Evolutionary conservation across 306 rosid species (phyloP), one percentile per base, ranked within the genome.

Genomic region (Vigna unguiculata): DNA sequence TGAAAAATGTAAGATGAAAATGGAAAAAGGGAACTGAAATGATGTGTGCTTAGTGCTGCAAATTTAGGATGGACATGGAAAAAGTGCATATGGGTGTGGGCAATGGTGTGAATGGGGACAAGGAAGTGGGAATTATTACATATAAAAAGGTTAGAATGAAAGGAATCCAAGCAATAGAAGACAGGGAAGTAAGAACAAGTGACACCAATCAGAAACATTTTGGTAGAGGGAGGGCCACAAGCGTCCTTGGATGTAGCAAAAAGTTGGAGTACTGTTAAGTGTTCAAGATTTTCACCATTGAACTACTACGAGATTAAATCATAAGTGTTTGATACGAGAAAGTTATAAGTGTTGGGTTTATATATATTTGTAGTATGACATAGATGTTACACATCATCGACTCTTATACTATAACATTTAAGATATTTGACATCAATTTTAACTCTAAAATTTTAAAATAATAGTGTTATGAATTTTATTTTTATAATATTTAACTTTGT

Each of bases 121-220:
- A 57, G 16, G 14, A 25, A 47, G 58, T 38, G 71, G 28, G 76
- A 77, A 72, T 78, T 30, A 78, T 78, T 72, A 8, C 49, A 25
- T 46, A 17, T 11, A 46, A n/a, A 48, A 51, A 57, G 72, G 20
- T 38, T 49, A 12, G 36, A 65, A 20, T 20, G 52, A 25, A 67
- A 72, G 19, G 34, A 70, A 17, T 67, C 76, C 81, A 82, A 46
- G 49, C 60, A 13, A 34, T 62, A 76, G 25, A 48, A 10, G 36
- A 57, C 68, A 78, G 48, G 40, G 19, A 17, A 48, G 10, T 19
- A 51, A 40, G 58, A 36, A 66, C 86, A 69, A 58, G 32, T 1
- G 64, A 47, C 72, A 68, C 76, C 22, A 11, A 1, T 67, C 0
- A 32, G 21, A 67, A 67, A 53, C 59, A 32, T 77, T 49, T 34